These are phyloP conservation scores for Penicillium argentinense DNA, from an alignment of 495 filamentous ascomycete species.

Conservation along the genomic window DNA sequence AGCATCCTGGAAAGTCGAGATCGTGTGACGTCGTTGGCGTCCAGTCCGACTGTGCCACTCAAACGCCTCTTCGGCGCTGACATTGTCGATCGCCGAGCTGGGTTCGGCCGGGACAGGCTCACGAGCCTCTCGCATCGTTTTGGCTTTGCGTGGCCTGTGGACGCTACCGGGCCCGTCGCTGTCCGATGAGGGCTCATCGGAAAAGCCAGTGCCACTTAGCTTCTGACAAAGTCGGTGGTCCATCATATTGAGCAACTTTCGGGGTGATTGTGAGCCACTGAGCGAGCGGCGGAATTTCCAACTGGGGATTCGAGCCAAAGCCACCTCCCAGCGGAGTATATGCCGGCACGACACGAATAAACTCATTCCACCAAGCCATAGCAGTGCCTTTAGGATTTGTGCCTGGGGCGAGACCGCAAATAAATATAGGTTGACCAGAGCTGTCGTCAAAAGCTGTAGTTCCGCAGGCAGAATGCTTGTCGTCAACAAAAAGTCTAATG, in stretches of 20 bases:
- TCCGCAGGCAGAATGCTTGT: conserved; percentile 86
- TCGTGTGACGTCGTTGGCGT: conserved; percentile 53
- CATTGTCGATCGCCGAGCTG: conserved; percentile 21
- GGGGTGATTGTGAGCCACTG: conserved; percentile 42
- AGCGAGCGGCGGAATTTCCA: conserved; percentile 77
- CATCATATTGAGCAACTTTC: conserved; percentile 51
- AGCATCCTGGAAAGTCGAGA: conserved; percentile 43
- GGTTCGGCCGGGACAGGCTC: conserved; percentile 15
- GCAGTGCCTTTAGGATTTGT: conserved; percentile 73
- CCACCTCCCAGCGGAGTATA: conserved; percentile 82
- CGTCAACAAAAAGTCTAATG: conserved; percentile 76
- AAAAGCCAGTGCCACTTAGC: conserved; percentile 35
- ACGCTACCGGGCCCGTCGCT: conserved; percentile 41
- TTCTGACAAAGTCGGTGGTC: conserved; percentile 48
- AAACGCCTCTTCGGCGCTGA: conserved; percentile 25
- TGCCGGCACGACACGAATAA: conserved; percentile 71
- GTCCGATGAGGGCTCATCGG: conserved; percentile 37
- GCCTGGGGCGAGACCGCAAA: conserved; percentile 80
- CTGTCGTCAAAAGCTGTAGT: conserved; percentile 78
- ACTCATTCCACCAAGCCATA: conserved; percentile 85
- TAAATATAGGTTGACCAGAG: conserved; percentile 79
- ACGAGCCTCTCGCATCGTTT: conserved; percentile 25
- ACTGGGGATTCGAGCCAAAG: conserved; percentile 81
- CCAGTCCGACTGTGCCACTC: conserved; percentile 11
- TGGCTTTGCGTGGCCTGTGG: conserved; percentile 28